Evolutionary conservation across 352 stramenopile genomes (phyloP), one percentile per base, ranked within the genome.

Genomic region (Phytophthora constricta): DNA sequence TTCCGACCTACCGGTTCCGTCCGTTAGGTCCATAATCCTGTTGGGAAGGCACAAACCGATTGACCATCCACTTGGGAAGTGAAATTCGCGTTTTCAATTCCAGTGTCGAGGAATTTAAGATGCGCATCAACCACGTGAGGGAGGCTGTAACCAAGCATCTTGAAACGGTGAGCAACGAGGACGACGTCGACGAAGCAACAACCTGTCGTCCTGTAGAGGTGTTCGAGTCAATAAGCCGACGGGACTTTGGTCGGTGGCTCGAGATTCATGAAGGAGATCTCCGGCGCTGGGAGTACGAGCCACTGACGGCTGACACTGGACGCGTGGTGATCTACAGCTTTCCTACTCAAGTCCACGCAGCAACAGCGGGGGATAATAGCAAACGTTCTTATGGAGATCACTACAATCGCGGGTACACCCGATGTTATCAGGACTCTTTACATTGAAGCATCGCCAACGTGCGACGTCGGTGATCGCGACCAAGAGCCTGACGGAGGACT

Each of bases 271-370:
- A 60, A 54, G 52, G 27, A 5, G 47, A 58, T 37, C n/a, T 71
- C 7, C 48, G 59, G 11, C 61, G 52, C 16, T 74, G 67, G 62
- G 7, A 55, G 46, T 71, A 71, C 55, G 54, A 70, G 27, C 55
- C 67, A 37, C 22, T 65, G 45, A 59, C 62, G 0, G 27, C 13
- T 11, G 45, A 34, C 5, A 48, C 16, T 39, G 59, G 59, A 16
- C 47, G 39, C n/a, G 49, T 66, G 2, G 20, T 60, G 26, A 41
- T 66, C n/a, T 55, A 55, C 49, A 60, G 39, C 14, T 27, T 66
- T 1, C 23, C 59, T 7, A 60, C 39, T 7, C 25, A 34, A 26
- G 49, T 55, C 10, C 59, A 60, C 31, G 43, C 19, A 25, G 9
- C 20, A n/a, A 49, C 59, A 16, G 48, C 59, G 16, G n/a, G 31